phyloP scores from a whole-genome alignment of 257 asterid genomes.

The Avicennia marina region DNA sequence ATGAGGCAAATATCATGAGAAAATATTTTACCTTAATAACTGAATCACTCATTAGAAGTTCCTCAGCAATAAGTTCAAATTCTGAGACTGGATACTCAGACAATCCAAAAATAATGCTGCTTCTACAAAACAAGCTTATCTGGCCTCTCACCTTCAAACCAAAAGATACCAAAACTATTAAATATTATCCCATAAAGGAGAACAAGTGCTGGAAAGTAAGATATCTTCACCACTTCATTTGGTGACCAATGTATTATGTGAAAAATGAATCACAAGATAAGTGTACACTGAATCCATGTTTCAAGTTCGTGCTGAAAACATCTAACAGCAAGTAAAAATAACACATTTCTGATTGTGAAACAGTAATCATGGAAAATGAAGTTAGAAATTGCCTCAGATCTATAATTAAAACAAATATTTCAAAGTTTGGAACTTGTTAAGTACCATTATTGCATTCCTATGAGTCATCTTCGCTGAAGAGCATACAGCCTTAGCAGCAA shows the following conservation, averaged over 20 bases:
- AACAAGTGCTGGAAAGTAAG: slow-evolving; percentile 1
- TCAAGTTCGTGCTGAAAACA: slow-evolving; percentile 1
- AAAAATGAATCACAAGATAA: not conserved
- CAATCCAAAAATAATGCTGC: slow-evolving; percentile 89
- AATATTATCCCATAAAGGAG: not conserved
- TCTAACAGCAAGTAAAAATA: slow-evolving; percentile 5
- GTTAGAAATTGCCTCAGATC: not conserved
- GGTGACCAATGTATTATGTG: slow-evolving; percentile 1
- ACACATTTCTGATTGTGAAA: not conserved
- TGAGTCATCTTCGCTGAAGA: not conserved
- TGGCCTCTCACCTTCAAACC: slow-evolving; percentile 90
- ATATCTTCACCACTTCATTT: slow-evolving; percentile 8
- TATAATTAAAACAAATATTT: slow-evolving; percentile 5
- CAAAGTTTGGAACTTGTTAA: not conserved
- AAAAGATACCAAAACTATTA: not conserved
- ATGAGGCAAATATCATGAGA: not conserved
- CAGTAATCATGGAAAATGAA: not conserved
- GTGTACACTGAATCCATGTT: no score
- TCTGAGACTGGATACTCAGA: slow-evolving; percentile 85
- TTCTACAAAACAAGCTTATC: slow-evolving; percentile 74
- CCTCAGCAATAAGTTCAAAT: slow-evolving; percentile 97
- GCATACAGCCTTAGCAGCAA: slow-evolving; percentile 3
- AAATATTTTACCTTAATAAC: slow-evolving; percentile 59
- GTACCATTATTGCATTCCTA: no score
- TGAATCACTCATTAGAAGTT: slow-evolving; percentile 91